Evolutionary conservation across 176 grass and related monocot species (phyloP), one percentile per base, ranked within the genome.

Genomic region (Avena eriantha): DNA sequence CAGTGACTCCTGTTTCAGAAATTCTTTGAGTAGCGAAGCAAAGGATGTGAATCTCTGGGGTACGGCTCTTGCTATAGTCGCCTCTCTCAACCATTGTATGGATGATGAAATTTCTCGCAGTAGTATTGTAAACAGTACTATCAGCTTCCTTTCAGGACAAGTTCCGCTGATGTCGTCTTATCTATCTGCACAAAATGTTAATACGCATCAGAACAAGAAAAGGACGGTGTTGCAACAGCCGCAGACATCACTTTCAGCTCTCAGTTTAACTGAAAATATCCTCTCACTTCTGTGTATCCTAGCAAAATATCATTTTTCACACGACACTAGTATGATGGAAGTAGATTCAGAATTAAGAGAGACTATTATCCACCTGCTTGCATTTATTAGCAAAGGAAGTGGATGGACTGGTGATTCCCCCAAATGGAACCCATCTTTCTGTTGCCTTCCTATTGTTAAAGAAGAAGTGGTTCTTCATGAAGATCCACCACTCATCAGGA

Each of bases 381-480:
- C 97, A 23, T 94, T 94, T 90, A 91, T 96, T 88, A 98, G 97
- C 89, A 96, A 80, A 86, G 92, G 90, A 85, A 76, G 10, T 90
- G 39, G 83, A 53, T 89, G 68, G 24, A 59, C 81, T 51, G 53
- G 84, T 26, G 84, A 93, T 79, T 87, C 86, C 19, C 39, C 77
- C 17, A 85, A 69, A 29, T 83, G 80, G 87, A 86, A 33, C 49
- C 82, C 41, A 24, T 83, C 73, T 17, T 89, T 92, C 69, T 50
- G 84, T 83, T 98, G 90, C 34, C 90, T 80, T 80, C 92, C 93
- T 81, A 73, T 79, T 86, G 51, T 34, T 54, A 94, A 88, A 84
- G 97, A 94, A 72, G 97, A 98, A 76, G 24, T 94, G 58, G 74
- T 8, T 15, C 88, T 96, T 85, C 78, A 91, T 84, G 88, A 76